Evolutionary conservation across 805 yeast species (phyloP), one percentile per base, ranked within the genome.

Genomic region (Candida parachauliodes): DNA sequence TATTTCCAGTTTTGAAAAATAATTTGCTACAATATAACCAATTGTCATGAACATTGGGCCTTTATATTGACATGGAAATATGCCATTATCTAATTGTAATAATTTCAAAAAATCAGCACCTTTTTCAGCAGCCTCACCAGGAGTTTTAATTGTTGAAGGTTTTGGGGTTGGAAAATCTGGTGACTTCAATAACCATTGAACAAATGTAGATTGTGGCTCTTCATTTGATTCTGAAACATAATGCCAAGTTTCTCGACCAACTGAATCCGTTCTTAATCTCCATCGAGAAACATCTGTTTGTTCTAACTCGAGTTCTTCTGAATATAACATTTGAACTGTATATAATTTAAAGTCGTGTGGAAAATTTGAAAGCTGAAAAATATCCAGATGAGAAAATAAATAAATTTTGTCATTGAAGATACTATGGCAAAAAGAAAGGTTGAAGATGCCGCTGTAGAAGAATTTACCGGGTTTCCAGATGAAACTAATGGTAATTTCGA

Each of bases 21-120:
- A 86, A 45, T 76, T 72, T 1, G 86, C 79, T 0, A 76, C 84
- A 18, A 93, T 79, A 49, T 83, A 86, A 1, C 98, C 98, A 41
- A 89, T 82, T 0, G 93, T 79, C 87, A 93, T 80, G 59, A 93
- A 93, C 96, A 91, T 89, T 2, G 99, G 99, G 2, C 99, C 99
- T 46, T 88, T 88, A 54, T 93, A 93, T 55, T 87, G 95, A 50
- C 83, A 78, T 1, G 97, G 96, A 62, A 91, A 86, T 6, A 80
- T 77, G 0, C 98, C 99, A n/a, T 81, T 75, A 18, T 74, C 71
- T 38, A 84, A 91, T 55, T 93, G 98, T n/a, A 91, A 50, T 6
- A 68, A 54, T 20, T 73, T 53, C 37, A 86, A 75, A 52, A 86
- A 88, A 2, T 73, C 68, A 2, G 89, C 91, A 15, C 91, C 93